Percentiles rank a stretch among this genome's conserved stretches.
Conservation (phyloP, 2,329 filamentous ascomycete genomes). For the Xylaria sp. region DNA sequence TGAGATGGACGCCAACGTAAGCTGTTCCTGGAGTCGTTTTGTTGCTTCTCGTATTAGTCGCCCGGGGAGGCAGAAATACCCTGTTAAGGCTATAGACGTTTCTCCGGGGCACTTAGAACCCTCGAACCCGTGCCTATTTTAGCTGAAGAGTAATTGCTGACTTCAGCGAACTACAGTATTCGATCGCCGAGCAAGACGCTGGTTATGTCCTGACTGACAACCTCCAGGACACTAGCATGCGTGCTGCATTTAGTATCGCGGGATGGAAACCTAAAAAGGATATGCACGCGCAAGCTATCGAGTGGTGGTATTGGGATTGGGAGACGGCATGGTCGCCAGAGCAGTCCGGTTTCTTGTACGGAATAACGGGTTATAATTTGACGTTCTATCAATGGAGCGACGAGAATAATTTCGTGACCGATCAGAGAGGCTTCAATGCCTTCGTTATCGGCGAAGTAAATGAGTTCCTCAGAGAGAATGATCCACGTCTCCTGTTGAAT, state of each 20-base stretch:
- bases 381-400: conserved; percentile 72
- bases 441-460: conserved; percentile 67
- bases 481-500: conserved; percentile 66
- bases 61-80: no score
- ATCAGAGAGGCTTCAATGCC: conserved; percentile 69
- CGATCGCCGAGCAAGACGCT: conserved; percentile 60
- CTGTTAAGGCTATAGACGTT: neutral
- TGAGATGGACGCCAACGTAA: conserved; percentile 59
- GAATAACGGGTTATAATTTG: conserved; percentile 65
- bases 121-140: neutral
- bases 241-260: conserved; percentile 66
- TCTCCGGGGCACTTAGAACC: neutral
- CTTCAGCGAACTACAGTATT: conserved; percentile 12
- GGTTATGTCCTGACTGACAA: conserved; percentile 68
- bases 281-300: conserved; percentile 66
- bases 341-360: conserved; percentile 64
- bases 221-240: conserved; percentile 69
- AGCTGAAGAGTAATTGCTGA: neutral
- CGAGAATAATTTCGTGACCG: conserved; percentile 69
- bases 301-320: conserved; percentile 65
- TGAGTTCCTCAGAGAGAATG: conserved; percentile 65
- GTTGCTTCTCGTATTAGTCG: neutral
- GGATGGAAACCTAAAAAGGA: conserved; percentile 70
- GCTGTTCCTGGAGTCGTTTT: neutral
- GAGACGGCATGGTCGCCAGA: conserved; percentile 69